phyloP scores from a whole-genome alignment of 2,329 filamentous ascomycete species.

The Phoma sp. region DNA sequence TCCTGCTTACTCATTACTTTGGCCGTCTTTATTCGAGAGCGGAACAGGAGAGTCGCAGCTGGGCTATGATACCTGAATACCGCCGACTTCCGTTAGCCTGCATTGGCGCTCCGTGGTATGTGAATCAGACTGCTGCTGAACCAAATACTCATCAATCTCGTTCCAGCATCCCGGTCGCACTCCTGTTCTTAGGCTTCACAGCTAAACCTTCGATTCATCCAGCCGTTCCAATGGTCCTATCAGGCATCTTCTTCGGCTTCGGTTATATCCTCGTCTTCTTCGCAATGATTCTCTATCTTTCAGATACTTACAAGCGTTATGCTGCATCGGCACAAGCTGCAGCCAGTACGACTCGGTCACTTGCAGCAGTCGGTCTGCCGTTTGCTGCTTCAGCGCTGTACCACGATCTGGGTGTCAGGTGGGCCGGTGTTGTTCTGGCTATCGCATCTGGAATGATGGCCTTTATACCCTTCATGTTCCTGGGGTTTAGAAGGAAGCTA shows the following conservation, averaged over 20 bases:
- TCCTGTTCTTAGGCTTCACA: slow-evolving; percentile 2
- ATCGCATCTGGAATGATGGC: slow-evolving; percentile 6
- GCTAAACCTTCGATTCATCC: slow-evolving; percentile 23
- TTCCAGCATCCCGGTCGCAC: slow-evolving; percentile 3
- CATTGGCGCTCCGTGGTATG: slow-evolving; percentile 65
- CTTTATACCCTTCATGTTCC: slow-evolving; percentile 6
- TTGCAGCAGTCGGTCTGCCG: slow-evolving; percentile 1
- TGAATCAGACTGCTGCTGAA: neutral
- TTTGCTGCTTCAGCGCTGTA: slow-evolving; percentile 5
- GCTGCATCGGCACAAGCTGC: slow-evolving; percentile 65
- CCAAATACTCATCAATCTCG: neutral
- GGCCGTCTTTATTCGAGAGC: neutral
- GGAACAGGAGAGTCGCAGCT: neutral
- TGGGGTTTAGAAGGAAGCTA: neutral
- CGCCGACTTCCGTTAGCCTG: slow-evolving; percentile 72
- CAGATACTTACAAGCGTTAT: slow-evolving; percentile 65
- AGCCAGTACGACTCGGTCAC: slow-evolving; percentile 6
- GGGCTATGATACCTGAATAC: slow-evolving; percentile 60
- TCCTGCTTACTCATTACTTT: slow-evolving; percentile 1
- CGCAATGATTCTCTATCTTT: slow-evolving; percentile 37
- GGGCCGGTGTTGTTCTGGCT: neutral
- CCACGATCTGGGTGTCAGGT: neutral
- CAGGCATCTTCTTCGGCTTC: slow-evolving; percentile 57
- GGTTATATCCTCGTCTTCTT: slow-evolving; percentile 68
- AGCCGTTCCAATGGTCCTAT: slow-evolving; percentile 43